Evolutionary conservation across 2,329 filamentous ascomycete genomes (phyloP).

Genomic region (Pseudogymnoascus sp.): DNA sequence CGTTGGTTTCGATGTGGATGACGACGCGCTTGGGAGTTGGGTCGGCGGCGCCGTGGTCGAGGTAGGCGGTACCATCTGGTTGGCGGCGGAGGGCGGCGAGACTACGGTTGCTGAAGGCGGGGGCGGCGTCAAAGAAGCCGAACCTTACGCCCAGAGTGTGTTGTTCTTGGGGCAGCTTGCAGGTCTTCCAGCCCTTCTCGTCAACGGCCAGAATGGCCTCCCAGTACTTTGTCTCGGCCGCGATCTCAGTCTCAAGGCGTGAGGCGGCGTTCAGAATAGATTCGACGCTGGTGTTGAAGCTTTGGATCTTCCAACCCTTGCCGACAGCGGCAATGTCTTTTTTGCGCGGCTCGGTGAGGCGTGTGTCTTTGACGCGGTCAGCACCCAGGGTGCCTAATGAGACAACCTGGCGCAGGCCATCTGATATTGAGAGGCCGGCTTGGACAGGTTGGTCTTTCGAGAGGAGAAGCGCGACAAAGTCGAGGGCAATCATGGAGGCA

Average conservation of each 20-base stretch:
- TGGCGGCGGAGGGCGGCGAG: slow-evolving; percentile 70
- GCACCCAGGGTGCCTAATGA: slow-evolving; percentile 68
- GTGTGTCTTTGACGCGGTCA: slow-evolving; percentile 55
- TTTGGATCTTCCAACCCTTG: slow-evolving; percentile 70
- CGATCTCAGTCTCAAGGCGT: slow-evolving; percentile 68
- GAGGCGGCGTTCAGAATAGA: slow-evolving; percentile 64
- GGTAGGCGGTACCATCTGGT: slow-evolving; percentile 63
- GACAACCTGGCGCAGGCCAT: slow-evolving; percentile 59
- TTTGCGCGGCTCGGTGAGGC: slow-evolving; percentile 45
- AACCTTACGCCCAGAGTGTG: slow-evolving; percentile 78
- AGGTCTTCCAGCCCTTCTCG: slow-evolving; percentile 79
- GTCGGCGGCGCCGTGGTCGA: slow-evolving; percentile 52
- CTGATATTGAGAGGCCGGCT: slow-evolving; percentile 62
- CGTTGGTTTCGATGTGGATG: slow-evolving; percentile 55
- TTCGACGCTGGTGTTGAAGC: slow-evolving; percentile 66
- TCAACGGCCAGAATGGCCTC: slow-evolving; percentile 73
- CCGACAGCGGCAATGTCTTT: slow-evolving; percentile 50
- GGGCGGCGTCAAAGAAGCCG: slow-evolving; percentile 68
- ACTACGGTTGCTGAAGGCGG: slow-evolving; percentile 59
- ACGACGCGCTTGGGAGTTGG: slow-evolving; percentile 52
- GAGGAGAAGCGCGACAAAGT: slow-evolving; percentile 74
- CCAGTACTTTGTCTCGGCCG: slow-evolving; percentile 82
- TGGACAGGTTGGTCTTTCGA: slow-evolving; percentile 72
- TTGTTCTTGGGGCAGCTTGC: slow-evolving; percentile 62
- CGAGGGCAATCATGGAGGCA: slow-evolving; percentile 61